A percentile compares a stretch with the other conserved stretches of the same genome.
These are phyloP conservation scores for Lippia alba DNA, from an alignment of 305 asterid genomes.

Conservation along the genomic window DNA sequence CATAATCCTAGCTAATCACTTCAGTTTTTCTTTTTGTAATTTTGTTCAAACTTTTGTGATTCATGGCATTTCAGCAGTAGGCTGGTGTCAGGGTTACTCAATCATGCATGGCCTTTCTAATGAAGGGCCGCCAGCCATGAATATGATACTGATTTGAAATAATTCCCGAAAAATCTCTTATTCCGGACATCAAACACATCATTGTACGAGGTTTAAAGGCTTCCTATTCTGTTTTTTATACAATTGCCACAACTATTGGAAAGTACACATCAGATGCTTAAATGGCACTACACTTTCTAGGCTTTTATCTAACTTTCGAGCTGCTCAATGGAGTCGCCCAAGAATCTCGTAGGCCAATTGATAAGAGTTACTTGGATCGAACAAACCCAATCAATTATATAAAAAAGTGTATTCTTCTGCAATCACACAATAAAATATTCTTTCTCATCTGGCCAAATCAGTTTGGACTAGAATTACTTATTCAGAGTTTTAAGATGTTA, in stretches of 20 bases:
- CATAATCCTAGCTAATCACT: not conserved
- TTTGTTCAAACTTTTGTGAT: not conserved
- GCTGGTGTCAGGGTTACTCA: constrained; percentile 3
- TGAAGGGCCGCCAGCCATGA: not conserved
- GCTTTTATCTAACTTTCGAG: not conserved
- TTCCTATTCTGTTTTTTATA: not conserved
- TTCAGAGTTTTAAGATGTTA: too few relatives aligned
- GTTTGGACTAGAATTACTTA: too few relatives aligned
- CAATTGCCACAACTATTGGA: not conserved
- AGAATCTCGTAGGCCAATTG: not conserved
- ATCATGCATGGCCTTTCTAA: not conserved
- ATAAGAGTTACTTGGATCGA: not conserved
- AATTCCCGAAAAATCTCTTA: not conserved
- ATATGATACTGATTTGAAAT: not conserved
- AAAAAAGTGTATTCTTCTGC: too few relatives aligned
- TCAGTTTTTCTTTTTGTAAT: not conserved
- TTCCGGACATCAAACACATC: not conserved
- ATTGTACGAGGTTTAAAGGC: not conserved
- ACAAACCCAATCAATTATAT: too few relatives aligned
- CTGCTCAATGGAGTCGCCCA: not conserved
- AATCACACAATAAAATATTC: too few relatives aligned
- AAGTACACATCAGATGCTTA: not conserved
- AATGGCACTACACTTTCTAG: not conserved
- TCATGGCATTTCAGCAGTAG: not conserved
- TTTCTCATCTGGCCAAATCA: too few relatives aligned